These are phyloP conservation scores for Rheum nobile DNA, from an alignment of 148 eudicot species.

Conservation along the genomic window DNA sequence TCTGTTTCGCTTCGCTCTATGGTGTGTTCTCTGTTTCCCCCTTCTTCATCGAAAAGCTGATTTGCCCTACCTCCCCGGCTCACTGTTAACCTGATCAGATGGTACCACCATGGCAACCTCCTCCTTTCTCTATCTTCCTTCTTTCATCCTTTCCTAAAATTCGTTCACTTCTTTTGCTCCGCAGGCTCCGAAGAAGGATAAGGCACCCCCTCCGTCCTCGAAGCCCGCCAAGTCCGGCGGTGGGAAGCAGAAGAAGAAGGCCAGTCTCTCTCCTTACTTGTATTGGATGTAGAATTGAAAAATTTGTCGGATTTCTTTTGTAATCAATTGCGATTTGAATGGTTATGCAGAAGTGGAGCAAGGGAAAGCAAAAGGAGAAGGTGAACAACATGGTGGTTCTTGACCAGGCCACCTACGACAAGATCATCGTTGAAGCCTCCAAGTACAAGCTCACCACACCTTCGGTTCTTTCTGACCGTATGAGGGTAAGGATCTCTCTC, in stretches of 20 bases:
- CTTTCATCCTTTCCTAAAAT: neutral
- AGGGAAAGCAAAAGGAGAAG: conserved; percentile 99
- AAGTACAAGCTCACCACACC: conserved; percentile 87
- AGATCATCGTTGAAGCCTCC: conserved; percentile 66
- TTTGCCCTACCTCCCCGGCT: neutral
- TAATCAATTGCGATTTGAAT: neutral
- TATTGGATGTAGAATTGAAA: neutral
- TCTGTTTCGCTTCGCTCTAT: neutral
- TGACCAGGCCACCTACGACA: conserved; percentile 78
- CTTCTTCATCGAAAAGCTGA: neutral
- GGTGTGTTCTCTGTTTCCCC: neutral
- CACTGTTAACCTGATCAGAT: conserved; percentile 1
- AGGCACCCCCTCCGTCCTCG: conserved; percentile 76
- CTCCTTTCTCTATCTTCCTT: neutral
- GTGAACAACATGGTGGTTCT: conserved; percentile 96
- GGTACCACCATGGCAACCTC: conserved; percentile 6
- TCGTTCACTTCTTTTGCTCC: neutral
- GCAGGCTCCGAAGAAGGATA: conserved; percentile 87
- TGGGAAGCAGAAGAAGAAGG: conserved; percentile 98
- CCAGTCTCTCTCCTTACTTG: neutral
- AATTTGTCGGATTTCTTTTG: neutral
- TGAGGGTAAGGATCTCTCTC: conserved; percentile 42
- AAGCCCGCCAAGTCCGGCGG: conserved; percentile 96
- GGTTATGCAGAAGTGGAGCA: conserved; percentile 75
- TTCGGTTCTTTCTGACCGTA: conserved; percentile 75